Percentiles rank a stretch among this genome's conserved stretches.
These are phyloP conservation scores for Colletotrichum sansevieriae DNA, from an alignment of 2,329 filamentous ascomycete genomes.

Conservation along the genomic window DNA sequence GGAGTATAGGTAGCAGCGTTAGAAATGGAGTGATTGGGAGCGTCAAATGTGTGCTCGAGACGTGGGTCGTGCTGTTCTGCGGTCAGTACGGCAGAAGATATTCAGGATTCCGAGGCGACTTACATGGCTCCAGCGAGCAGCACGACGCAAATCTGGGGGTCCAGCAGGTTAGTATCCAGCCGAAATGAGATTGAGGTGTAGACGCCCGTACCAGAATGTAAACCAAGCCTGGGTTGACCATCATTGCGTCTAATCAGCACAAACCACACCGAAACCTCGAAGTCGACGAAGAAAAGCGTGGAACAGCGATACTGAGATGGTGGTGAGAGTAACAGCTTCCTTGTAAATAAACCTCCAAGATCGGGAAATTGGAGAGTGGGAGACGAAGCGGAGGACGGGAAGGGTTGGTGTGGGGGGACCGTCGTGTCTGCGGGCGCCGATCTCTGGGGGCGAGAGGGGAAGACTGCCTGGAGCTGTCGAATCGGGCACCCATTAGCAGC, in stretches of 20 bases:
- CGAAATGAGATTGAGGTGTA: neutral
- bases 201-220: conserved; percentile 49
- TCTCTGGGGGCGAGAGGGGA: conserved; percentile 25
- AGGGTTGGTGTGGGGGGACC: conserved; percentile 31
- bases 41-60: conserved; percentile 54
- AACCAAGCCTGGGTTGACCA: conserved; percentile 48
- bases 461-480: neutral
- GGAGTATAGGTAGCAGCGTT: conserved; percentile 54
- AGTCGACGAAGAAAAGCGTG: neutral
- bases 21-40: conserved; percentile 54
- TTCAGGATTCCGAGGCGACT: conserved; percentile 11
- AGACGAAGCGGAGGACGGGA: conserved; percentile 18
- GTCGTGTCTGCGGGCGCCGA: conserved; percentile 26
- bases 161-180: conserved; percentile 11
- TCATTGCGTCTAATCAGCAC: conserved; percentile 34
- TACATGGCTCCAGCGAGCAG: conserved; percentile 52
- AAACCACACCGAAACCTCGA: neutral
- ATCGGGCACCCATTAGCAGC: conserved; percentile 17
- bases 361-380: neutral
- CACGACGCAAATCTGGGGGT: conserved; percentile 46
- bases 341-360: conserved; percentile 12
- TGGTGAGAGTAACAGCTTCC: neutral
- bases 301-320: neutral
- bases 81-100: neutral
- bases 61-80: conserved; percentile 53